These are phyloP conservation scores for Russula vinacea DNA, from an alignment of 768 basidiomycete genomes.

Conservation along the genomic window DNA sequence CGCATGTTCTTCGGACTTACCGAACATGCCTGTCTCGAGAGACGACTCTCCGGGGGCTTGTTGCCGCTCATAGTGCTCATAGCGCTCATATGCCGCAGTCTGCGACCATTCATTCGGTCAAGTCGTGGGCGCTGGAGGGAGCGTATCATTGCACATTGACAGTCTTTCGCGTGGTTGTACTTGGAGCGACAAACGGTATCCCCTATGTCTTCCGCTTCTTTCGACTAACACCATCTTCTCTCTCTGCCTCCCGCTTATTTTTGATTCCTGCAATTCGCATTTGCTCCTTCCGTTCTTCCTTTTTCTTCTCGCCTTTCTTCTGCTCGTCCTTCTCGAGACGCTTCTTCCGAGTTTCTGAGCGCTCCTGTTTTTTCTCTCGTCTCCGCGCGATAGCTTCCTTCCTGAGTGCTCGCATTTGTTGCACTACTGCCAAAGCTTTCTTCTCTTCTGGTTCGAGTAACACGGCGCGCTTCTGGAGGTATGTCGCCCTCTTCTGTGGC, in stretches of 20 bases:
- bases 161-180: not conserved
- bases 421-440: slow-evolving; percentile 83
- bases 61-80: not conserved
- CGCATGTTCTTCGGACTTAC: not conserved
- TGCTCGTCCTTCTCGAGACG: slow-evolving; percentile 69
- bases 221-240: slow-evolving; percentile 52
- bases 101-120: not conserved
- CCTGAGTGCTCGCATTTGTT: slow-evolving; percentile 88
- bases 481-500: slow-evolving; percentile 72
- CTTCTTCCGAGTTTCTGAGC: slow-evolving; percentile 63
- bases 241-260: slow-evolving; percentile 60
- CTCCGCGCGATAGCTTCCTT: slow-evolving; percentile 82
- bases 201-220: slow-evolving; percentile 50
- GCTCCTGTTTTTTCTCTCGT: slow-evolving; percentile 84
- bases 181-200: not conserved
- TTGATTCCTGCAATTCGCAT: slow-evolving; percentile 73
- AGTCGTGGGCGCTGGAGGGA: no score
- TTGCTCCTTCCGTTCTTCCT: slow-evolving; percentile 70
- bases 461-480: slow-evolving; percentile 91
- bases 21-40: not conserved
- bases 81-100: not conserved
- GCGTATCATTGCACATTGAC: no score
- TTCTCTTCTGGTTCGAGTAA: slow-evolving; percentile 95
- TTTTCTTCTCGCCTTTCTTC: slow-evolving; percentile 62
- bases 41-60: not conserved